A percentile compares a stretch with the other conserved stretches of the same genome.
phyloP scores from a whole-genome alignment of 345 rosid species.

The Arabis alpina region DNA sequence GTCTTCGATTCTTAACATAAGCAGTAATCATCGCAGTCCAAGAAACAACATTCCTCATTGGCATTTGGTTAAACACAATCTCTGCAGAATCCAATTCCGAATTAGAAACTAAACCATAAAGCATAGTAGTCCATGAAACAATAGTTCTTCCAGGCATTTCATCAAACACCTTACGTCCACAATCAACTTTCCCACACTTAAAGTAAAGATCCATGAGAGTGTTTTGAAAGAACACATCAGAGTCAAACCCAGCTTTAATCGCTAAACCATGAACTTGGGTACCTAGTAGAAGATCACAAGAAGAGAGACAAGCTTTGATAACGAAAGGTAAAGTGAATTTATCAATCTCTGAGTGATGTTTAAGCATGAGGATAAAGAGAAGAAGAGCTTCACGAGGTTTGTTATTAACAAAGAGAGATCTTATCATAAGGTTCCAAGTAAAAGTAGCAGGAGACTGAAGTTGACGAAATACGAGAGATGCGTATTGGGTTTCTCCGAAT shows the following conservation, averaged over 20 bases:
- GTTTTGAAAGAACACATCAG: conserved; percentile 63
- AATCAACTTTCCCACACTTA: conserved; percentile 50
- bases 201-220: conserved; percentile 69
- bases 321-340: conserved; percentile 81
- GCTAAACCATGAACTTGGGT: conserved; percentile 67
- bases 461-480: conserved; percentile 57
- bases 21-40: conserved; percentile 80
- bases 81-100: conserved; percentile 57
- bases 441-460: conserved; percentile 48
- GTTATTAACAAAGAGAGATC: conserved; percentile 51
- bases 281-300: conserved; percentile 45
- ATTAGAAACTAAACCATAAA: conserved; percentile 60
- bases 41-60: conserved; percentile 63
- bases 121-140: conserved; percentile 76
- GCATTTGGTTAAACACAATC: conserved; percentile 56
- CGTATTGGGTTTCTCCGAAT: conserved; percentile 50
- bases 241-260: conserved; percentile 61
- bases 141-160: conserved; percentile 56
- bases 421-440: conserved; percentile 79
- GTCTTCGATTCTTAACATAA: conserved; percentile 50
- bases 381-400: conserved; percentile 56
- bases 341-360: conserved; percentile 52
- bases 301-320: conserved; percentile 60
- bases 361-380: conserved; percentile 61
- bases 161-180: conserved; percentile 59